phyloP scores from a whole-genome alignment of 768 basidiomycete genomes.

The Tremella mesenterica region DNA sequence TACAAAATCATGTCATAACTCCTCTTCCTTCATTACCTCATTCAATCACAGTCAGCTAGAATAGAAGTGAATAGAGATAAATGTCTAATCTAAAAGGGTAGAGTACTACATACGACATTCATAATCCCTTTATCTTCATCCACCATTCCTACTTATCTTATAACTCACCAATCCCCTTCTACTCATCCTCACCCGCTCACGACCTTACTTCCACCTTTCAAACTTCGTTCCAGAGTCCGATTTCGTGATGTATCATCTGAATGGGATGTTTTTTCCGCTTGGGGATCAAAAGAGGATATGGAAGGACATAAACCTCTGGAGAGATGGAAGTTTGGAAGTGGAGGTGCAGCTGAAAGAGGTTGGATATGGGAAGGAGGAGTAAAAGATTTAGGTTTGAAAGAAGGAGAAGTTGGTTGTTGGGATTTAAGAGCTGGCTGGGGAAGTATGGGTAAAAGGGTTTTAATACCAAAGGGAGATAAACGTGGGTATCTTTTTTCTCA shows the following conservation, averaged over 20 bases:
- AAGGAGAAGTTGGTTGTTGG: constrained; percentile 41
- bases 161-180: constrained; percentile 45
- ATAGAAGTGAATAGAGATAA: too few relatives aligned
- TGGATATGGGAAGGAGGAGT: constrained; percentile 60
- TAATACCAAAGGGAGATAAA: constrained; percentile 60
- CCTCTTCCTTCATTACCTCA: not conserved
- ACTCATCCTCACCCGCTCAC: constrained; percentile 20
- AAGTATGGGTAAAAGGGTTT: constrained; percentile 66
- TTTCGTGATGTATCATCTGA: constrained; percentile 67
- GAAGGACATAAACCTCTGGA: constrained; percentile 36
- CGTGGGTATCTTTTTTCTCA: constrained; percentile 53
- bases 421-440: constrained; percentile 41
- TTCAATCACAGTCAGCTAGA: not conserved
- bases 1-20: not conserved
- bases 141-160: constrained; percentile 52
- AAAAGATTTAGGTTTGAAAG: constrained; percentile 32
- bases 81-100: constrained; percentile 53
- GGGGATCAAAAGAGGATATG: constrained; percentile 42
- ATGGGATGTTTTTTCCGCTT: constrained; percentile 73
- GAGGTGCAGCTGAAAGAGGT: constrained; percentile 67
- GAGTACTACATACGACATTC: constrained; percentile 82
- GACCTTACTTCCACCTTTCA: constrained; percentile 58
- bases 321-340: constrained; percentile 55
- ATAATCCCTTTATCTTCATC: constrained; percentile 54
- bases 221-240: constrained; percentile 81